Conservation (phyloP, 129 eudicot genomes). For the Escallonia herrerae region DNA sequence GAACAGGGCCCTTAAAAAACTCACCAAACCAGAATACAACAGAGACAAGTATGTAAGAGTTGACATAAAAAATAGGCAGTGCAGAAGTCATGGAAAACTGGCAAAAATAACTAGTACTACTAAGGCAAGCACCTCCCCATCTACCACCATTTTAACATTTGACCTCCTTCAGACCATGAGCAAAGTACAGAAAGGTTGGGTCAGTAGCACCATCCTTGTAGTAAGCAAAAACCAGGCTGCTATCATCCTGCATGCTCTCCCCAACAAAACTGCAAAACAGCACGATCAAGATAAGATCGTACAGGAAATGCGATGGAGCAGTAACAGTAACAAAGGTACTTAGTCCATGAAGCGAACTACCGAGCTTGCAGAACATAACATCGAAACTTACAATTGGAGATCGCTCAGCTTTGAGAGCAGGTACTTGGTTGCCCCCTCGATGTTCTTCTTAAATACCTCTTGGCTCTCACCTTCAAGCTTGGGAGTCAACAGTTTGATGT, state of each 20-base stretch:
- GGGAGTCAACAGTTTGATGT: conserved; percentile 46
- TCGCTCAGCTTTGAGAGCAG: conserved; percentile 41
- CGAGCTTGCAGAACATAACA: background rate
- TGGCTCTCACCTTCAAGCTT: conserved; percentile 39
- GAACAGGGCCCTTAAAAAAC: too few relatives aligned
- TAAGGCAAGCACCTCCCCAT: conserved; percentile 7
- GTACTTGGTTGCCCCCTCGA: conserved; percentile 46
- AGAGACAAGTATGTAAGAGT: too few relatives aligned
- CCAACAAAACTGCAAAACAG: conserved; percentile 44
- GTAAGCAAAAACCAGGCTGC: conserved; percentile 46
- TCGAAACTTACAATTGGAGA: conserved; percentile 46
- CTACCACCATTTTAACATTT: conserved; percentile 28
- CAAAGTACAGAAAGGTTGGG: conserved; percentile 56
- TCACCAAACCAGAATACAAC: too few relatives aligned
- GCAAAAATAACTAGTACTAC: background rate
- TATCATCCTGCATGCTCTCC: conserved; percentile 57
- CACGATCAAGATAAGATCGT: background rate
- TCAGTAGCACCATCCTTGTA: conserved; percentile 60
- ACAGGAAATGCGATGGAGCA: too few relatives aligned
- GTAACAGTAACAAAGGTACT: background rate
- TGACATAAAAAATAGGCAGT: too few relatives aligned
- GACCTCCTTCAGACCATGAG: conserved; percentile 49
- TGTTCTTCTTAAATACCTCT: conserved; percentile 41
- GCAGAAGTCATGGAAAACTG: background rate
- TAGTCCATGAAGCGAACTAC: background rate